A percentile compares a stretch with the other conserved stretches of the same genome.
These are phyloP conservation scores for Heterococcus sp. DNA, from an alignment of 108 stramenopile genomes.

Conservation along the genomic window DNA sequence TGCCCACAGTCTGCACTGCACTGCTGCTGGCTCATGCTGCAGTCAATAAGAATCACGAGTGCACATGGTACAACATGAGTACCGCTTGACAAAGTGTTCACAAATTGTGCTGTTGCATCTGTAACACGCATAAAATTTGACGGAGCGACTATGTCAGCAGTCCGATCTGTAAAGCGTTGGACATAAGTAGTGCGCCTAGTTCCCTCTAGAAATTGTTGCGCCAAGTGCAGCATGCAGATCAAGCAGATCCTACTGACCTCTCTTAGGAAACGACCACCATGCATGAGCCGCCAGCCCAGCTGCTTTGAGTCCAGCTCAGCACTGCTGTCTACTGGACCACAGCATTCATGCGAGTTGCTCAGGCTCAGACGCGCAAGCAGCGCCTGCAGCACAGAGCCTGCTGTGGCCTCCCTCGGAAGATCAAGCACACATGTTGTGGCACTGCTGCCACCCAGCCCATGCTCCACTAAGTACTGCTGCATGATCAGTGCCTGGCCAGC, in stretches of 20 bases:
- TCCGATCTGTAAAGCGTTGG: too few relatives aligned
- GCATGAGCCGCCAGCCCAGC: neutral
- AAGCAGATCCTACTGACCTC: neutral
- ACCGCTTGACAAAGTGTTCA: neutral
- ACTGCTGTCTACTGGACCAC: neutral
- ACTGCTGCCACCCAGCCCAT: neutral
- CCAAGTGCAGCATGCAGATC: too few relatives aligned
- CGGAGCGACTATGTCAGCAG: neutral
- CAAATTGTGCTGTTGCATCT: neutral
- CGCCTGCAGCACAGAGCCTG: neutral
- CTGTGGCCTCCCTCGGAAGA: neutral
- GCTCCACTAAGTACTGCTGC: neutral
- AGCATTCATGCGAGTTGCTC: neutral
- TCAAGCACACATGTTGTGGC: neutral
- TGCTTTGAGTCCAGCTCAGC: neutral
- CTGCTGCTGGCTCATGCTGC: neutral
- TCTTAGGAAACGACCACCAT: neutral
- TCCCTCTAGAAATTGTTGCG: too few relatives aligned
- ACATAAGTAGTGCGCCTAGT: too few relatives aligned
- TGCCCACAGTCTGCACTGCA: constrained; percentile 15
- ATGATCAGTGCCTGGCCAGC: too few relatives aligned
- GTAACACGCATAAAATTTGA: neutral
- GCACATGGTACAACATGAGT: neutral
- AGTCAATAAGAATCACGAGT: neutral
- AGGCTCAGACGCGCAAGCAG: neutral